Percentiles rank a stretch among this genome's conserved stretches.
Evolutionary conservation across 169 alveolate genomes (phyloP).

Genomic region (Plasmodium chabaudi): DNA sequence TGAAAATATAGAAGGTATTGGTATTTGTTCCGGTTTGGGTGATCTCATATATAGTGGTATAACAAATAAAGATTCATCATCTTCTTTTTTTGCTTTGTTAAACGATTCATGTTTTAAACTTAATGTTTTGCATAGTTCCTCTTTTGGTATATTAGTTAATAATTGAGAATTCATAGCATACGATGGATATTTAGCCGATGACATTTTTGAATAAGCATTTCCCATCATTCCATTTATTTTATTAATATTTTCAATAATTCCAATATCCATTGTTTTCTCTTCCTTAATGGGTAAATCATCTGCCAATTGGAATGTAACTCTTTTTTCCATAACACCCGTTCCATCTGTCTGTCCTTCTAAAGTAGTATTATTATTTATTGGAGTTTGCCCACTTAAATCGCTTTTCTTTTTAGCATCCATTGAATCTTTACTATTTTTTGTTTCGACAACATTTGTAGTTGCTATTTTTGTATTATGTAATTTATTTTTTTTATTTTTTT

Average conservation of each 20-base stretch:
- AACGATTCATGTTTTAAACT: conserved; percentile 1
- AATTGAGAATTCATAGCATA: not conserved
- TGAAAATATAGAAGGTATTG: conserved; percentile 45
- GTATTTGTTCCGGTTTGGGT: conserved; percentile 68
- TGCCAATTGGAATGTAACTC: not conserved
- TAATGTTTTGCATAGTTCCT: conserved; percentile 10
- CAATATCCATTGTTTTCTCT: not conserved
- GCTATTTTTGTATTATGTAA: not conserved
- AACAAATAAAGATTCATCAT: conserved; percentile 39
- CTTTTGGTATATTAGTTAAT: conserved; percentile 2
- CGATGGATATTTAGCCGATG: not conserved
- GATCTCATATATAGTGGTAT: conserved; percentile 62
- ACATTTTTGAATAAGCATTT: not conserved
- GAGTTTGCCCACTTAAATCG: not conserved
- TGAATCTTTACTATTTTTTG: not conserved
- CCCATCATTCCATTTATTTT: not conserved
- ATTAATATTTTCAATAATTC: not conserved
- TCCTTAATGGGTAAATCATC: too few species aligned
- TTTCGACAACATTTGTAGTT: not conserved
- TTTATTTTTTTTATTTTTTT: not conserved
- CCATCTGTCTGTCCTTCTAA: not conserved
- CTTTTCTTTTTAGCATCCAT: not conserved
- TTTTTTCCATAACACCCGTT: not conserved
- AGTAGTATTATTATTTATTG: not conserved
- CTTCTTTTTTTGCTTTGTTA: conserved; percentile 25